Evolutionary conservation across 1,139 yeast genomes (phyloP).

Genomic region (Protomyces lactucae-debilis): DNA sequence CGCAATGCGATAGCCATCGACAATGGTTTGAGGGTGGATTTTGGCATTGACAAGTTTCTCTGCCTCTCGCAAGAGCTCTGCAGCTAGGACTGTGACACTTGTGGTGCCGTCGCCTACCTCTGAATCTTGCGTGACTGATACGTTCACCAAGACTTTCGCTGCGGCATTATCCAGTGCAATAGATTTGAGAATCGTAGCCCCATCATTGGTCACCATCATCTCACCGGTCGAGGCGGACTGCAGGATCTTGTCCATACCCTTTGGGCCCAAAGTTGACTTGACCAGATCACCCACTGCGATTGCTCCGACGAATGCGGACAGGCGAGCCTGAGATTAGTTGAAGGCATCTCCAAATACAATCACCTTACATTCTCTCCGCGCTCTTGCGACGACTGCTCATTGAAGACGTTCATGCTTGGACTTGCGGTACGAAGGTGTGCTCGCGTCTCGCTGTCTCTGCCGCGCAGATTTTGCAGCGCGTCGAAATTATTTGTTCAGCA

Average conservation of each 20-base stretch:
- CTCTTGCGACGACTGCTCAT: constrained; percentile 96
- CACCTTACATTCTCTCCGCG: constrained; percentile 58
- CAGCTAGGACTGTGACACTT: constrained; percentile 89
- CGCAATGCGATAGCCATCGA: constrained; percentile 92
- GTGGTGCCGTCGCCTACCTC: constrained; percentile 99
- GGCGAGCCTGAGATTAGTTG: neutral
- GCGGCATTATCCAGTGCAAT: constrained; percentile 98
- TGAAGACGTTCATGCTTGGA: constrained; percentile 50
- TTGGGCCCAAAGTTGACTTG: constrained; percentile 93
- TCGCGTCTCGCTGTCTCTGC: too few species aligned
- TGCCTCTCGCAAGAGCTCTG: constrained; percentile 91
- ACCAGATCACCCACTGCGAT: constrained; percentile 98
- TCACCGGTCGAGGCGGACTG: constrained; percentile 79
- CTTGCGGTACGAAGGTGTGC: too few species aligned
- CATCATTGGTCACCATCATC: constrained; percentile 89
- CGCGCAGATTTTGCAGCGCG: too few species aligned
- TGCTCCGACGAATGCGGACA: constrained; percentile 94
- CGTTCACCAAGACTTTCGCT: constrained; percentile 92
- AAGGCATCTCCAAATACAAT: neutral
- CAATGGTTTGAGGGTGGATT: constrained; percentile 96
- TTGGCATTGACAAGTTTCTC: constrained; percentile 86
- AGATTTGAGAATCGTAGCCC: constrained; percentile 91
- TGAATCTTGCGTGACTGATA: constrained; percentile 95
- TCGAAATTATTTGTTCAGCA: too few species aligned
- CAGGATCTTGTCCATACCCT: constrained; percentile 94